Evolutionary conservation across 2,329 filamentous ascomycete species (phyloP), one percentile per base, ranked within the genome.

Genomic region (Fusarium duplospermum): DNA sequence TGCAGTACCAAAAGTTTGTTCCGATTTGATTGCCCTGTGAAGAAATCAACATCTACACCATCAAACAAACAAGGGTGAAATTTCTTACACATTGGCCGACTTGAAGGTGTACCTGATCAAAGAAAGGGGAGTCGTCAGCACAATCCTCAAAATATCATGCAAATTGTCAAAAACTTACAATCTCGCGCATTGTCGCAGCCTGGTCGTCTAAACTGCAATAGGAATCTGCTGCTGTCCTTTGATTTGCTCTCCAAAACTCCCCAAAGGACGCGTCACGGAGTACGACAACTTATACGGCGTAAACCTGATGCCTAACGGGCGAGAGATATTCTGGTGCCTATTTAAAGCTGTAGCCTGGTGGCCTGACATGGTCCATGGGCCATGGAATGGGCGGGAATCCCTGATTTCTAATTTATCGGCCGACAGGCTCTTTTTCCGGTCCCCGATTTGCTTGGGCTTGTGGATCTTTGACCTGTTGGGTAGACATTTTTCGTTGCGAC

Each of bases 11-110:
- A 92, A 99, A 99, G 87, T 96, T 96, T 89, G 96, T 96, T 95
- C 96, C 96, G 81, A 98, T 98, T 94, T 99, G 96, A 93, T 99
- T 98, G 91, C 96, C 96, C 96, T 98, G 82, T 80, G 66, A 71
- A 80, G 75, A 69, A 62, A 61, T 56, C 73, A 59, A 58, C 71
- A 20, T 60, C 50, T 66, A 64, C 58, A 20, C 29, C 27, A n/a
- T 54, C 68, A 61, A 58, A 57, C 6, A 29, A 58, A 70, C 69
- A 67, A 81, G 80, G 86, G 83, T 80, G 47, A 61, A 27, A 71
- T 59, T 58, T 87, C 87, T 87, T 88, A 98, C 95, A 90, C 96
- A 98, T 92, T 99, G 96, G 87, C 96, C 96, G 90, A 96, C 98
- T 90, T 99, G 96, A 82, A 99, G 94, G 89, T 99, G 96, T 88